phyloP scores from a whole-genome alignment of 2,329 filamentous ascomycete genomes.

The Ophiostoma australiae region DNA sequence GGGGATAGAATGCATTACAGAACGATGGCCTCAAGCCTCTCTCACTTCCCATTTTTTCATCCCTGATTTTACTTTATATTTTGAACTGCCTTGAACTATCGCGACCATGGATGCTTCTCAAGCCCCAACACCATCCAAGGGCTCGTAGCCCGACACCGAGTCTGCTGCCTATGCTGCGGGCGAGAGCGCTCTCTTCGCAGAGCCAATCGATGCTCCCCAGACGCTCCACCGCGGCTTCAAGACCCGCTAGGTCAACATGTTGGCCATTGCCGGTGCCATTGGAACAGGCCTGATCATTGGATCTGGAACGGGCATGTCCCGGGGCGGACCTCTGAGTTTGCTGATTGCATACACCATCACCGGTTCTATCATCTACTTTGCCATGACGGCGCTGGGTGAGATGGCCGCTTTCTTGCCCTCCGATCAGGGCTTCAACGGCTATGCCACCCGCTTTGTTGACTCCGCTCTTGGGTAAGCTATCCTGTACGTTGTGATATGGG shows the following conservation, averaged over 20 bases:
- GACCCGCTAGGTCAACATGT: constrained; percentile 7
- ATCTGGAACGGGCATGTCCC: constrained; percentile 2
- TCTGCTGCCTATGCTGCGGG: not conserved
- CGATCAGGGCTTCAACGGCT: constrained; percentile 3
- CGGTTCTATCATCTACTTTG: not conserved
- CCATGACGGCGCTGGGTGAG: constrained; percentile 6
- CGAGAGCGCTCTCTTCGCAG: constrained; percentile 2
- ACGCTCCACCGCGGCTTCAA: constrained; percentile 9
- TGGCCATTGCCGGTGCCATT: constrained; percentile 9
- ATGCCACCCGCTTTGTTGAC: not conserved
- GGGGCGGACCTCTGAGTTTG: not conserved
- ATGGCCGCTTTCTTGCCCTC: constrained; percentile 5
- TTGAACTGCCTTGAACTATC: not conserved
- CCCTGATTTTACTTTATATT: not conserved
- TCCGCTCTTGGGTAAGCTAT: not conserved
- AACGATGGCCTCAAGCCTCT: not conserved
- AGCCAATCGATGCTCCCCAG: not conserved
- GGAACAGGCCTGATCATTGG: constrained; percentile 2
- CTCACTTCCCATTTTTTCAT: not conserved
- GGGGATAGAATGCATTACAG: not conserved
- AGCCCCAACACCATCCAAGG: not conserved
- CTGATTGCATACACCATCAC: not conserved
- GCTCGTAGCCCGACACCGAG: constrained; percentile 4
- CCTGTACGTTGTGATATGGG: not conserved
- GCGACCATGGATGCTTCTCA: not conserved